Conservation (phyloP, 2,329 filamentous ascomycete genomes). For the Mycosphaerella sp. region DNA sequence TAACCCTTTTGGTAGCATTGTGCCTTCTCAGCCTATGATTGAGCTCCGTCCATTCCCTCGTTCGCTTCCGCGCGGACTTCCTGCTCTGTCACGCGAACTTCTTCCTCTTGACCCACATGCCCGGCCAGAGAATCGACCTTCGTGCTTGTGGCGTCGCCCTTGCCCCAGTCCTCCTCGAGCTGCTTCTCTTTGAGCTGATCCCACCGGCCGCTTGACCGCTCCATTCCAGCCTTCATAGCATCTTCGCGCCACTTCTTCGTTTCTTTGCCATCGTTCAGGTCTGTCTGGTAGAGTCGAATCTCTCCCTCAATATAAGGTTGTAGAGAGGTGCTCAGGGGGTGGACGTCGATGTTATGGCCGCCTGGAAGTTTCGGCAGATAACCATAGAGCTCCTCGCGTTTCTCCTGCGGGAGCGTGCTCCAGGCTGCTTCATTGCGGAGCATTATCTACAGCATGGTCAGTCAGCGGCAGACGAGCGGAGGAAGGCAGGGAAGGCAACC, state of each 20-base stretch:
- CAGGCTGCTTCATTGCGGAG: conserved; percentile 31
- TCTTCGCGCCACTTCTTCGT: conserved; percentile 53
- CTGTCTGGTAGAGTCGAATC: conserved; percentile 50
- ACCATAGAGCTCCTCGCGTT: conserved; percentile 26
- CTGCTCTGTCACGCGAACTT: neutral
- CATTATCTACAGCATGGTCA: conserved; percentile 21
- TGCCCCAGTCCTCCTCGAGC: conserved; percentile 53
- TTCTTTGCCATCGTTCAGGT: conserved; percentile 51
- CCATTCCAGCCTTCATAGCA: conserved; percentile 48
- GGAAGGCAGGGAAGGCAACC: neutral
- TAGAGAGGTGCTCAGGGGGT: conserved; percentile 39
- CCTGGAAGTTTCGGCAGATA: conserved; percentile 28
- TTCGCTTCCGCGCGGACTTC: neutral
- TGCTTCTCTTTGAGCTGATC: conserved; percentile 52
- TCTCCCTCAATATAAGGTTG: conserved; percentile 48
- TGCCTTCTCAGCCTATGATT: neutral
- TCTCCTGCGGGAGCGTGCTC: conserved; percentile 23
- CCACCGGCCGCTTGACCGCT: conserved; percentile 50
- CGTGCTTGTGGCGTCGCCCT: neutral
- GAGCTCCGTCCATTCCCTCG: neutral
- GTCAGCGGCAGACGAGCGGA: neutral
- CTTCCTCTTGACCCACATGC: no score
- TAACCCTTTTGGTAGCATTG: conserved; percentile 1
- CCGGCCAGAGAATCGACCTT: neutral
- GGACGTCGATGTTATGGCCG: conserved; percentile 36